These are phyloP conservation scores for Eucalyptus sp. DNA, from an alignment of 345 rosid species.

Conservation along the genomic window DNA sequence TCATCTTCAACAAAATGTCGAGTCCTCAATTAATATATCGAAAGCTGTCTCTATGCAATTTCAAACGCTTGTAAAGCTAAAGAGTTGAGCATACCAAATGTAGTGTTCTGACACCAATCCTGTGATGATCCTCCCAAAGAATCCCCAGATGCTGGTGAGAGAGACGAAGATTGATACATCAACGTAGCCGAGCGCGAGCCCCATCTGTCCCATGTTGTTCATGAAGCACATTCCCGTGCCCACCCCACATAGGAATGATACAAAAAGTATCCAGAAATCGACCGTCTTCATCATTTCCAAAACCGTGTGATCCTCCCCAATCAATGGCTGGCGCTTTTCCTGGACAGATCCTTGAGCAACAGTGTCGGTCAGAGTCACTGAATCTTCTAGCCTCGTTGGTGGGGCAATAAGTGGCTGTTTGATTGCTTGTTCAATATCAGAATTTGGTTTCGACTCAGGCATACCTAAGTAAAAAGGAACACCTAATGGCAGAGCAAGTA, in stretches of 20 bases:
- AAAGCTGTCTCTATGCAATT: neutral
- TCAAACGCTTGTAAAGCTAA: neutral
- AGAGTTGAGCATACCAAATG: slow-evolving; percentile 9
- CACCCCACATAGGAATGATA: neutral
- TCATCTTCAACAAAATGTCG: neutral
- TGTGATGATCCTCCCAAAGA: slow-evolving; percentile 40
- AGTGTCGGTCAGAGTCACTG: neutral
- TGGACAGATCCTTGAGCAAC: neutral
- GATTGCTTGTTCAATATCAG: slow-evolving; percentile 18
- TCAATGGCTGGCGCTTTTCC: neutral
- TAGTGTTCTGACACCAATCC: slow-evolving; percentile 36
- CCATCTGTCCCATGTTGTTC: slow-evolving; percentile 61
- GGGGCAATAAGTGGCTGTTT: slow-evolving; percentile 25
- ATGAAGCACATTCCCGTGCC: slow-evolving; percentile 3
- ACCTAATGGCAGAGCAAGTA: slow-evolving; percentile 30
- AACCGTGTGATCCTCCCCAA: neutral
- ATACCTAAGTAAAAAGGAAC: slow-evolving; percentile 26
- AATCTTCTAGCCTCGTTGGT: neutral
- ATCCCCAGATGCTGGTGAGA: slow-evolving; percentile 52
- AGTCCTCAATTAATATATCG: neutral
- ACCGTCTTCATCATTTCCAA: neutral
- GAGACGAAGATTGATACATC: slow-evolving; percentile 44
- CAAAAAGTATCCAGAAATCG: neutral
- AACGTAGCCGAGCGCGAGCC: slow-evolving; percentile 35
- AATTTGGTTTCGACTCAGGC: neutral